Conservation (phyloP, 2,329 filamentous ascomycete genomes). For the Pezicula carpinea region DNA sequence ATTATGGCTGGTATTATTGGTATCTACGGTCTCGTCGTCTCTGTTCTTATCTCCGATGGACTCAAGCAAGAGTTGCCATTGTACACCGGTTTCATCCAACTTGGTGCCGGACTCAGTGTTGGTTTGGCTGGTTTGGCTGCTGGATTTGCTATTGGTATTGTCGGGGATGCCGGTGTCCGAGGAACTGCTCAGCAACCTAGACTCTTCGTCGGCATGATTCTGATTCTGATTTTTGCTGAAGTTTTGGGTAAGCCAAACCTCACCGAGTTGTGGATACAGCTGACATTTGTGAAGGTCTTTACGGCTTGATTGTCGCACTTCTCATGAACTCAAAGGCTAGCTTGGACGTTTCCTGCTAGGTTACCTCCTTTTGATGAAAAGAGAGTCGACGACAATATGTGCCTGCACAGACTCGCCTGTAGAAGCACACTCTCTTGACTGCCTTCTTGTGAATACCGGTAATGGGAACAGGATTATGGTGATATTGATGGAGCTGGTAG, state of each 20-base stretch:
- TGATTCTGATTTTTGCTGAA: slow-evolving; percentile 84
- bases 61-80: slow-evolving; percentile 68
- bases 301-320: slow-evolving; percentile 96
- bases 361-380: slow-evolving; percentile 8
- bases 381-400: slow-evolving; percentile 23
- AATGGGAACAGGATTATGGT: slow-evolving; percentile 8
- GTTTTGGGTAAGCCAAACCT: slow-evolving; percentile 58
- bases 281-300: slow-evolving; percentile 66
- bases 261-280: slow-evolving; percentile 11
- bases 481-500: slow-evolving; percentile 9
- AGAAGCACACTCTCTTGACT: slow-evolving; percentile 18
- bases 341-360: slow-evolving; percentile 59
- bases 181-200: slow-evolving; percentile 68
- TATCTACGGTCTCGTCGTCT: slow-evolving; percentile 93
- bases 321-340: slow-evolving; percentile 97
- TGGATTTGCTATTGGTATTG: slow-evolving; percentile 82
- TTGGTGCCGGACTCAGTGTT: slow-evolving; percentile 77
- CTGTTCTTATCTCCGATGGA: slow-evolving; percentile 79
- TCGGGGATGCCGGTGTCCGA: slow-evolving; percentile 83
- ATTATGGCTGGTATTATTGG: slow-evolving; percentile 99
- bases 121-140: slow-evolving; percentile 79
- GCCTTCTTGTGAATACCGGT: slow-evolving; percentile 23
- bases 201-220: slow-evolving; percentile 74
- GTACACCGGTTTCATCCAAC: slow-evolving; percentile 81
- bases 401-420: slow-evolving; percentile 5